Evolutionary conservation across 169 alveolate species (phyloP).

Genomic region (Hepatocystis sp.): DNA sequence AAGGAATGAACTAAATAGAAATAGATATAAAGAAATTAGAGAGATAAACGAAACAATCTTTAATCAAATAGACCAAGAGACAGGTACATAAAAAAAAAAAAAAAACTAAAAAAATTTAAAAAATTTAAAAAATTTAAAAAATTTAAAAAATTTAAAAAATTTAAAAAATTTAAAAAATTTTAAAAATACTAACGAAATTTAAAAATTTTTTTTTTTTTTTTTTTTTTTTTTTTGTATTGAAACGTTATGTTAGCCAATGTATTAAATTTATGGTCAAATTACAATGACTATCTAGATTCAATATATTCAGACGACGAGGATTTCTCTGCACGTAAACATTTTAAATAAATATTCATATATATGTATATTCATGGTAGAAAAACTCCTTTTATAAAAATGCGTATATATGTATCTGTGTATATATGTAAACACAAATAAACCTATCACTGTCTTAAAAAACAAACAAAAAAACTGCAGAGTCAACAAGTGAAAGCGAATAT

Average conservation of each 20-base stretch:
- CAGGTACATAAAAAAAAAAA: conserved; percentile 10
- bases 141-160: too few species aligned
- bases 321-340: conserved; percentile 30
- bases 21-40: conserved; percentile 9
- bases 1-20: conserved; percentile 12
- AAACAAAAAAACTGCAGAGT: conserved; percentile 26
- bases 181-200: too few species aligned
- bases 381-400: not conserved
- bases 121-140: not conserved
- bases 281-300: conserved; percentile 56
- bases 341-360: not conserved
- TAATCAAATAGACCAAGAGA: conserved; percentile 39
- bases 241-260: conserved; percentile 13
- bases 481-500: conserved; percentile 3
- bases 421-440: not conserved
- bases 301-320: conserved; percentile 53
- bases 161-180: too few species aligned
- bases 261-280: conserved; percentile 62
- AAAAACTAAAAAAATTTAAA: conserved; percentile 28
- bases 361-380: not conserved
- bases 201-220: conserved; percentile 1
- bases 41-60: not conserved
- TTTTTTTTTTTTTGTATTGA: conserved; percentile 7
- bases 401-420: not conserved
- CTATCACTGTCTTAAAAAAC: not conserved